These are phyloP conservation scores for Microsporum audouinii DNA, from an alignment of 2,329 filamentous ascomycete species.

Conservation along the genomic window DNA sequence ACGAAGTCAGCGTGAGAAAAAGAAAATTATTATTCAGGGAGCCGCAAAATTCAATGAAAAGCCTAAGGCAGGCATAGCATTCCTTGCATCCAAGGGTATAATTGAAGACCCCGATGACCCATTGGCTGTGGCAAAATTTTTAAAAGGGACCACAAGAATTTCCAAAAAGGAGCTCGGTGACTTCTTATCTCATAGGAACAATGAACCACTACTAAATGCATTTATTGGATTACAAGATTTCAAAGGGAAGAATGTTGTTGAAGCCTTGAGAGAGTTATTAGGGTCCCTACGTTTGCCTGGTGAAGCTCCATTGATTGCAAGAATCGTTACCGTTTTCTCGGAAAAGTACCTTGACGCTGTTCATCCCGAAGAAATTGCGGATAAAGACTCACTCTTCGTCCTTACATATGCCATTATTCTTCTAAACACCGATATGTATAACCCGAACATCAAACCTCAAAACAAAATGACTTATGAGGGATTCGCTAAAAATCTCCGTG, in stretches of 20 bases:
- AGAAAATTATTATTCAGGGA: conserved; percentile 80
- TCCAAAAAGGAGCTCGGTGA: conserved; percentile 89
- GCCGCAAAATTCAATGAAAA: conserved; percentile 90
- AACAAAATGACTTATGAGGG: conserved; percentile 76
- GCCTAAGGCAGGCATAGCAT: conserved; percentile 78
- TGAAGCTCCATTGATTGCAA: conserved; percentile 83
- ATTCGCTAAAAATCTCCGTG: conserved; percentile 80
- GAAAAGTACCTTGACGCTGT: conserved; percentile 68
- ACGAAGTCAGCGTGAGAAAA: conserved; percentile 61
- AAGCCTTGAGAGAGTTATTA: conserved; percentile 75
- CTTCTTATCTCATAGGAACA: conserved; percentile 80
- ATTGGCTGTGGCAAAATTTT: conserved; percentile 67
- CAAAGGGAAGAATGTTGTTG: conserved; percentile 70
- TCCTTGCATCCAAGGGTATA: conserved; percentile 72
- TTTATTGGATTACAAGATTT: conserved; percentile 89
- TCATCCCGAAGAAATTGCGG: conserved; percentile 61
- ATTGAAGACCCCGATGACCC: conserved; percentile 66
- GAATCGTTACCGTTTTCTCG: conserved; percentile 77
- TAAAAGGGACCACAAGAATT: conserved; percentile 75
- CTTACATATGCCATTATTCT: conserved; percentile 95
- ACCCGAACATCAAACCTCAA: conserved; percentile 64
- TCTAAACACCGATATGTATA: conserved; percentile 94
- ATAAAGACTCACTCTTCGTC: conserved; percentile 80
- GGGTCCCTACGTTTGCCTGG: conserved; percentile 89
- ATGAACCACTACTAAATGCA: conserved; percentile 70